Conservation (phyloP, 1,139 yeast species). For the Saccharomyces pastorianus region DNA sequence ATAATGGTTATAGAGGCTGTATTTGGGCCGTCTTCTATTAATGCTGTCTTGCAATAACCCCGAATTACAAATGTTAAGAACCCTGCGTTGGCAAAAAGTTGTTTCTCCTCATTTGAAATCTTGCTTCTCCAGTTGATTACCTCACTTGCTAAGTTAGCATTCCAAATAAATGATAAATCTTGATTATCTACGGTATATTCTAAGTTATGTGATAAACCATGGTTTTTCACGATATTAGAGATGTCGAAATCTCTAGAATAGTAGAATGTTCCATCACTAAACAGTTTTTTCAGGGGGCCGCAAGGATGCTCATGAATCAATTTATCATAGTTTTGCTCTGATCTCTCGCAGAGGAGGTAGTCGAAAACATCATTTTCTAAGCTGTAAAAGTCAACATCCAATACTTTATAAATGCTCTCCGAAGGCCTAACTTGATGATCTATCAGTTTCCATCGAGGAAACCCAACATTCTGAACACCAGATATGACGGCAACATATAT, state of each 20-base stretch:
- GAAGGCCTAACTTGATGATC: slow-evolving; percentile 28
- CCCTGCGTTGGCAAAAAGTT: slow-evolving; percentile 46
- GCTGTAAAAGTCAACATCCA: slow-evolving; percentile 56
- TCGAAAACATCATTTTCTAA: slow-evolving; percentile 52
- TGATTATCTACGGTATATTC: slow-evolving; percentile 38
- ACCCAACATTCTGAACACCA: slow-evolving; percentile 48
- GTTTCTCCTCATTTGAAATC: slow-evolving; percentile 43
- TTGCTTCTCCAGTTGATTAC: slow-evolving; percentile 52
- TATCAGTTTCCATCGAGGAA: slow-evolving; percentile 37
- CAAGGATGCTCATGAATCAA: slow-evolving; percentile 48
- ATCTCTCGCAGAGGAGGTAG: slow-evolving; percentile 26
- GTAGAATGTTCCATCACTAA: slow-evolving; percentile 58
- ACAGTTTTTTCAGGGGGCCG: slow-evolving; percentile 46
- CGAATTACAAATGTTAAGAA: slow-evolving; percentile 53
- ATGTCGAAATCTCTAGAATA: slow-evolving; percentile 60
- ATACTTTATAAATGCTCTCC: slow-evolving; percentile 46
- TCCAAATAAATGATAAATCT: slow-evolving; percentile 59
- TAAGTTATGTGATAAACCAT: slow-evolving; percentile 37
- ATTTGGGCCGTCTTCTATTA: slow-evolving; percentile 31
- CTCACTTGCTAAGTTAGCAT: slow-evolving; percentile 49
- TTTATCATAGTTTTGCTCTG: slow-evolving; percentile 32
- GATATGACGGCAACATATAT: slow-evolving; percentile 54
- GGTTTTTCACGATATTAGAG: slow-evolving; percentile 52
- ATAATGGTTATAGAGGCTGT: slow-evolving; percentile 50
- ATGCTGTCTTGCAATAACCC: slow-evolving; percentile 52